Evolutionary conservation across 1,139 yeast species (phyloP).

Genomic region (Ogataea hybrid): DNA sequence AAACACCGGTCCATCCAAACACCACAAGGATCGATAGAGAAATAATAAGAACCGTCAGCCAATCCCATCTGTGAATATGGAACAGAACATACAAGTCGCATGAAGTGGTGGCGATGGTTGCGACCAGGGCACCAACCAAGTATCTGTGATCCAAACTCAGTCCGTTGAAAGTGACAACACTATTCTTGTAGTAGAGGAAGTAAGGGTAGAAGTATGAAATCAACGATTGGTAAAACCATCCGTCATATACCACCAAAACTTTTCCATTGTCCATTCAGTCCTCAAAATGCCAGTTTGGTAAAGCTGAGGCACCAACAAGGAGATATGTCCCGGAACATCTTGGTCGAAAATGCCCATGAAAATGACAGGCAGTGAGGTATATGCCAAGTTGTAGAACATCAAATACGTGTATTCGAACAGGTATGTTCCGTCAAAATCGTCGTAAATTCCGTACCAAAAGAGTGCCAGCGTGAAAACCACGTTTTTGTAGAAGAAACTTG

Average conservation of each 20-base stretch:
- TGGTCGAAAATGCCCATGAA: conserved; percentile 90
- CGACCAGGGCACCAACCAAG: conserved; percentile 79
- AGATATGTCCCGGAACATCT: conserved; percentile 80
- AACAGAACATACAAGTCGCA: conserved; percentile 77
- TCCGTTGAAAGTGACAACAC: conserved; percentile 63
- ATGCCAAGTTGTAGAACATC: conserved; percentile 91
- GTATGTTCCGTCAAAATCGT: conserved; percentile 88
- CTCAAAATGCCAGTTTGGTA: conserved; percentile 84
- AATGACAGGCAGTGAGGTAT: conserved; percentile 91
- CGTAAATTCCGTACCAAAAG: conserved; percentile 90
- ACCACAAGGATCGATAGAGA: conserved; percentile 64
- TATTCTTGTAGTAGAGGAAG: conserved; percentile 54
- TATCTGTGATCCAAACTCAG: conserved; percentile 75
- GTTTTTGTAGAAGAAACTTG: conserved; percentile 89
- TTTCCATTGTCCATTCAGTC: conserved; percentile 73
- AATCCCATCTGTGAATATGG: conserved; percentile 94
- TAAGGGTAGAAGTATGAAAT: conserved; percentile 88
- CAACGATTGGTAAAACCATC: conserved; percentile 86
- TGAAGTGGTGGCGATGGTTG: conserved; percentile 73
- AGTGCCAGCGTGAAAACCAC: conserved; percentile 83
- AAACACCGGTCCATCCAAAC: conserved; percentile 88
- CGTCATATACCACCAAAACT: conserved; percentile 79
- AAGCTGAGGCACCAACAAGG: conserved; percentile 85
- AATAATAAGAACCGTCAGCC: conserved; percentile 68
- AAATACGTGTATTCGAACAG: conserved; percentile 88